Base-by-base conservation (phyloP, 2,329 filamentous ascomycete genomes). In the Penicillium sp. region DNA sequence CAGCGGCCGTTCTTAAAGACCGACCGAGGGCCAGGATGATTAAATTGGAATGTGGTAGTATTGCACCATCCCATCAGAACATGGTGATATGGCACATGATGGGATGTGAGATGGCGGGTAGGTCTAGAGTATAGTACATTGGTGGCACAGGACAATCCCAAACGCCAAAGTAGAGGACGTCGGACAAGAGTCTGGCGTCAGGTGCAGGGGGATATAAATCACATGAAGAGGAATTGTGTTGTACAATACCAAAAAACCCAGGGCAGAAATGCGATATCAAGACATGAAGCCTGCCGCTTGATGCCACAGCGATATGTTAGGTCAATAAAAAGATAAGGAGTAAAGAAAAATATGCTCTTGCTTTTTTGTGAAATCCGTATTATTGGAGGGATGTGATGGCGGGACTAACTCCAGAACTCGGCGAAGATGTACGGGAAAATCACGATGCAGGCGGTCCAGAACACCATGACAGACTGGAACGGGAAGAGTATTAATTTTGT, bases 381-480 rank as follows among this genome's bases (percentile, higher is more conserved):
- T n/a, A n/a, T n/a, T n/a, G n/a, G n/a, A n/a, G n/a, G n/a, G 13
- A 23, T 7, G 7, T 7, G 21, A 23, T 23, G 21, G 7, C 21
- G 7, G 18, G 19, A 45, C 58, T 42, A 71, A 48, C 56, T 63
- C 57, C 63, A 70, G 39, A 83, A 54, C 70, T 94, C 87, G 21
- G 77, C 77, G 62, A 81, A 80, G 59, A 94, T 80, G 54, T 89
- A 87, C 3, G 89, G 89, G 53, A 93, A 72, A 58, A 95, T 90
- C 10, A 94, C 87, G 34, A 84, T 71, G 54, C 83, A 86, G 0
- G 89, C 89, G 52, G 83, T 93, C 75, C 79, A 89, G 42, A 94
- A 80, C 35, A 94, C 81, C 48, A 82, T 65, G 4, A 86, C 57
- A 19, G 80, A 81, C 58, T 84, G 79, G 33, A 84, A 68, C 3